Base-by-base conservation (phyloP, 163 green algal species). In the Chloromonas sp. region DNA sequence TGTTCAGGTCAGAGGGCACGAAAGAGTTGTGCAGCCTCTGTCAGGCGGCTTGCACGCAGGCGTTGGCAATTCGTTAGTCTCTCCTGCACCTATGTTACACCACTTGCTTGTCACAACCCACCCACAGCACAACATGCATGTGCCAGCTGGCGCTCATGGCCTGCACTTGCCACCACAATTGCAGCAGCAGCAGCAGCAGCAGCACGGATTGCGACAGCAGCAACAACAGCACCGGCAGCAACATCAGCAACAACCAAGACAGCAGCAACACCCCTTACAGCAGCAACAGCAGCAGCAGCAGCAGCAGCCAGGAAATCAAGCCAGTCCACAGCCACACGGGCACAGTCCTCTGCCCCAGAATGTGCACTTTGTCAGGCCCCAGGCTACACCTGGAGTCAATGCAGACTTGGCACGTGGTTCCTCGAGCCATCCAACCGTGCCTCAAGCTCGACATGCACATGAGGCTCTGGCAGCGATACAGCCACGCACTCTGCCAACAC, bases 231-330 rank as follows among this genome's bases (percentile, higher is more conserved):
- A 81, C 5, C 66, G 11, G 5, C 66, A 74, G 66, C 66, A 74
- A 11, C 66, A 74, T 5, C 66, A 74, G 66, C 66, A 74, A 11
- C 66, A 74, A 11, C 66, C 5, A 74, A 5, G 11, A 74, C 66
- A 74, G 66, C 66, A 58, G 74, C 74, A 81, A 57, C 74, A 81
- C 2, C 14, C 2, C 5, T 5, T 58, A 5, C 14, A 81, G 14
- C 74, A 81, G 2, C 74, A 81, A n/a, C 14, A 81, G 74, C 74
- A 60, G 74, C n/a, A 58, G 74, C n/a, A 81, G 74, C 74, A 81
- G 11, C 5, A 8, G 14, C 74, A n/a, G 74, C 14, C 14, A 60
- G 74, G 5, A 5, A 3, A 11, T 13, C 14, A 13, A 11, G 14
- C 74, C 14, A 60, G 2, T 81, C 11, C 14, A 81, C 74, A 58